Percentiles rank a stretch among this genome's conserved stretches.
Conservation (phyloP, 1,284 basidiomycete species). For the Irpex sp. region DNA sequence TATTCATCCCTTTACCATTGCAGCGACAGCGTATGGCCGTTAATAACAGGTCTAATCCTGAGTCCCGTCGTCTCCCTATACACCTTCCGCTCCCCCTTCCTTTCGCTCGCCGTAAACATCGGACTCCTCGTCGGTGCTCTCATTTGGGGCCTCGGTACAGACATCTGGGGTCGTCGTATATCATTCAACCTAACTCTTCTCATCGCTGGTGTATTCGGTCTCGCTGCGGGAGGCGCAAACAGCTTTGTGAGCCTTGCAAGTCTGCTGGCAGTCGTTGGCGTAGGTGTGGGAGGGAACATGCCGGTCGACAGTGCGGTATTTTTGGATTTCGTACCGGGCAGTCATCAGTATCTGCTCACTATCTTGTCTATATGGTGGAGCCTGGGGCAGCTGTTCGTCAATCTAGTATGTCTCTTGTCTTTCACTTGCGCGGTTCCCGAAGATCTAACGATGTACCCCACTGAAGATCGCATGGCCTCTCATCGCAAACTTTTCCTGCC, state of each 20-base stretch:
- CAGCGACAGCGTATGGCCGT: constrained; percentile 30
- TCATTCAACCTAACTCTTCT: constrained; percentile 65
- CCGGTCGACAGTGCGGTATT: constrained; percentile 67
- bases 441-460: constrained; percentile 12
- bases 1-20: background rate
- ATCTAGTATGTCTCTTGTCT: constrained; percentile 40
- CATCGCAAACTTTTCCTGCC: constrained; percentile 46
- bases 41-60: constrained; percentile 53
- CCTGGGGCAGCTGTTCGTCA: constrained; percentile 60
- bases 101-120: constrained; percentile 56
- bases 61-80: constrained; percentile 58
- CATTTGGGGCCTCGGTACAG: constrained; percentile 63
- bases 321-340: constrained; percentile 63
- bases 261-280: constrained; percentile 40
- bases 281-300: constrained; percentile 53
- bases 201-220: constrained; percentile 54
- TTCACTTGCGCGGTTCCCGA: no score
- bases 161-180: constrained; percentile 62
- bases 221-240: constrained; percentile 41
- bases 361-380: constrained; percentile 72
- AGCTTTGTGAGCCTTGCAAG: constrained; percentile 41
- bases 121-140: constrained; percentile 64
- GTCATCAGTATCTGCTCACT: constrained; percentile 68
- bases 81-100: constrained; percentile 47
- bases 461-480: constrained; percentile 46